Conservation (phyloP, 2,329 filamentous ascomycete genomes). For the Fonsecaea nubica region DNA sequence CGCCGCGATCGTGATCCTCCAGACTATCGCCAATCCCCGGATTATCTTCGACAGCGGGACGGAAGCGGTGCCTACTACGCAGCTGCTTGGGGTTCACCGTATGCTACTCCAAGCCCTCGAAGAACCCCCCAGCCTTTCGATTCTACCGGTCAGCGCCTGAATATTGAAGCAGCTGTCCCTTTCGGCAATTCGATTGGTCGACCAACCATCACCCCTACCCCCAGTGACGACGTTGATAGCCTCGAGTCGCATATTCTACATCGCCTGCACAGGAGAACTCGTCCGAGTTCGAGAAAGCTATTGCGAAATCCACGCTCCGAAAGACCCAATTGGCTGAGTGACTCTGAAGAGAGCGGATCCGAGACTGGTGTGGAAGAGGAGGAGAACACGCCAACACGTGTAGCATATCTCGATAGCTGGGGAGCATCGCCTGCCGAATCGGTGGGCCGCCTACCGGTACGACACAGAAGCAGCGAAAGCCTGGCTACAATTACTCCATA, state of each 20-base stretch:
- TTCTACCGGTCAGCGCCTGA: conserved; percentile 50
- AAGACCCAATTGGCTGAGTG: conserved; percentile 81
- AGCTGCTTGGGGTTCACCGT: conserved; percentile 91
- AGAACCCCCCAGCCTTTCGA: conserved; percentile 49
- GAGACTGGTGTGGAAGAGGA: conserved; percentile 68
- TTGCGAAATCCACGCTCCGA: conserved; percentile 57
- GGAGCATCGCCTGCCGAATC: conserved; percentile 21
- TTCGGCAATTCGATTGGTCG: conserved; percentile 12
- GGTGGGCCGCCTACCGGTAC: conserved; percentile 6
- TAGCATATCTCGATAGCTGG: conserved; percentile 32
- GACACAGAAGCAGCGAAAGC: conserved; percentile 32
- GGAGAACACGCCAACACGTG: conserved; percentile 34
- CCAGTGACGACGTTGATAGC: conserved; percentile 13
- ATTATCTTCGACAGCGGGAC: conserved; percentile 46
- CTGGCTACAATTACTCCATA: conserved; percentile 39
- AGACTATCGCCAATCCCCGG: conserved; percentile 31
- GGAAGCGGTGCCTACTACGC: conserved; percentile 67
- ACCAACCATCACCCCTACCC: background rate
- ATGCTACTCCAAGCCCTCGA: conserved; percentile 67
- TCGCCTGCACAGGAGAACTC: conserved; percentile 6
- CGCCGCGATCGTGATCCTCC: conserved; percentile 33
- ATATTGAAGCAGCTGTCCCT: conserved; percentile 48
- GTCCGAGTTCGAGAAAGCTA: conserved; percentile 12
- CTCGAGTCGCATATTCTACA: conserved; percentile 1
- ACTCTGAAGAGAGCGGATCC: conserved; percentile 70